A percentile compares a stretch with the other conserved stretches of the same genome.
These are phyloP conservation scores for Alliaria petiolata DNA, from an alignment of 345 rosid species.

Conservation along the genomic window DNA sequence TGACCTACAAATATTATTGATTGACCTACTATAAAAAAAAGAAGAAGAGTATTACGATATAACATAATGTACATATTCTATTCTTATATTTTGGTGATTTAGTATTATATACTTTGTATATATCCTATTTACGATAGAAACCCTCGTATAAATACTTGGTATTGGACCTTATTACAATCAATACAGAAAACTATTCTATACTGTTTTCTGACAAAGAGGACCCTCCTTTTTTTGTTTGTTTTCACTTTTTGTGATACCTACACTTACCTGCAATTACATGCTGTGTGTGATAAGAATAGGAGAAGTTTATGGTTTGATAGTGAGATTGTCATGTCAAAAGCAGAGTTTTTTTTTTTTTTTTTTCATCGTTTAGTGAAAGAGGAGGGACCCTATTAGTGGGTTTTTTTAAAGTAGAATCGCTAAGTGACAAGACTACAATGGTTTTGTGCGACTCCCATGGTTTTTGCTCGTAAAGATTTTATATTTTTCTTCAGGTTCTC, in stretches of 20 bases:
- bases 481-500: not conserved
- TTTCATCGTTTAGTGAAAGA: conserved; percentile 21
- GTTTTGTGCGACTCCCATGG: conserved; percentile 2
- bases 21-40: no score
- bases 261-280: conserved; percentile 3
- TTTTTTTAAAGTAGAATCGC: conserved; percentile 11
- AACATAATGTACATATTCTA: no score
- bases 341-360: not conserved
- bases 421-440: conserved; percentile 12
- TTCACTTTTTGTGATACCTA: not conserved
- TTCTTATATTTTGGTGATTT: no score
- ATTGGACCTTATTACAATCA: no score
- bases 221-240: not conserved
- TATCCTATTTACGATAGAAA: no score
- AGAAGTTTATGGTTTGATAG: conserved; percentile 23
- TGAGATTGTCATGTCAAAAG: conserved; percentile 29
- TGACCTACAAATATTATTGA: no score
- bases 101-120: no score
- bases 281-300: conserved; percentile 19
- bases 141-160: no score
- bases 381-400: conserved; percentile 17
- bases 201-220: no score
- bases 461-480: not conserved
- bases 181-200: no score
- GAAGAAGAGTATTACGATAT: no score